phyloP scores from a whole-genome alignment of 441 rosid species.

The Pelargonium australe region DNA sequence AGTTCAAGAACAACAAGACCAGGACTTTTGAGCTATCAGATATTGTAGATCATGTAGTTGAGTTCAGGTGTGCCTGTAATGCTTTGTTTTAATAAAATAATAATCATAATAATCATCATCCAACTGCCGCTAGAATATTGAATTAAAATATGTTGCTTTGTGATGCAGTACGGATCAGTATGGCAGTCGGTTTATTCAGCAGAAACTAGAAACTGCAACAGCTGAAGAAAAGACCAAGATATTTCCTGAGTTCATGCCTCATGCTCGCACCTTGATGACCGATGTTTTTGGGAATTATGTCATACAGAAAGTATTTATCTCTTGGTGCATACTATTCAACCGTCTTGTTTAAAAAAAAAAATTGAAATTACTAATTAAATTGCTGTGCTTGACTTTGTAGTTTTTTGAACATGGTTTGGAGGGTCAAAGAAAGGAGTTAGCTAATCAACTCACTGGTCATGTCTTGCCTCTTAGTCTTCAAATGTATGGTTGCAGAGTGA shows the following conservation, averaged over 20 bases:
- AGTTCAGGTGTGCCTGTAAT: constrained; percentile 55
- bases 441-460: constrained; percentile 62
- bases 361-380: neutral
- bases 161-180: constrained; percentile 72
- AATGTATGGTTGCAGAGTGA: constrained; percentile 68
- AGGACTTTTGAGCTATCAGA: constrained; percentile 69
- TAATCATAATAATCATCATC: neutral
- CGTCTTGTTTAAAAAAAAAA: neutral
- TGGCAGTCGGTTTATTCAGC: constrained; percentile 93
- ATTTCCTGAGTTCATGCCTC: constrained; percentile 76
- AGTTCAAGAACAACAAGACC: constrained; percentile 73
- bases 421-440: constrained; percentile 57
- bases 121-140: neutral
- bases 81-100: neutral
- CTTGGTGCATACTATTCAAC: neutral
- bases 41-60: constrained; percentile 71
- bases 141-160: neutral
- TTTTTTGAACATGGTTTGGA: constrained; percentile 78
- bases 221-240: constrained; percentile 73
- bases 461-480: constrained; percentile 74
- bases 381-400: constrained; percentile 27
- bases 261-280: constrained; percentile 71
- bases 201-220: constrained; percentile 82
- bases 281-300: constrained; percentile 94
- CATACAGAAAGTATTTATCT: constrained; percentile 60